These are phyloP conservation scores for Dipodascopsis uninucleata DNA, from an alignment of 805 yeast genomes.

Conservation along the genomic window DNA sequence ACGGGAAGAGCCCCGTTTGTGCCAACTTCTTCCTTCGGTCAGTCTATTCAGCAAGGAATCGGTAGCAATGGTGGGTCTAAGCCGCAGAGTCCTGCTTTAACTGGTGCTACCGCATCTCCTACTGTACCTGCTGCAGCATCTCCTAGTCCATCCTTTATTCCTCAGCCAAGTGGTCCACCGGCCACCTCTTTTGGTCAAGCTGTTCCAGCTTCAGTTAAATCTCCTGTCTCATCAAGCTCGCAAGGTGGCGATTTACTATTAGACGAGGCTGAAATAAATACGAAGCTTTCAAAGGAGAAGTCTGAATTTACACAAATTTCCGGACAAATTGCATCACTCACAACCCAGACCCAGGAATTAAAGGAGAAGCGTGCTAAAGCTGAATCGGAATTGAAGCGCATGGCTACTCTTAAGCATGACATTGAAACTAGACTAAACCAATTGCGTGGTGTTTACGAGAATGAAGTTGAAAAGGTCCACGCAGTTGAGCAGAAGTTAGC, in stretches of 20 bases:
- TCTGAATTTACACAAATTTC: slow-evolving; percentile 83
- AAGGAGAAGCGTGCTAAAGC: slow-evolving; percentile 71
- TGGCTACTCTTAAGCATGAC: slow-evolving; percentile 62
- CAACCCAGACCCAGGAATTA: slow-evolving; percentile 66
- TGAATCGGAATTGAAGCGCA: slow-evolving; percentile 68
- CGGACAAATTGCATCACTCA: slow-evolving; percentile 75
- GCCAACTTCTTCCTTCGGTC: slow-evolving; percentile 86
- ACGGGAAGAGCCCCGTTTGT: slow-evolving; percentile 47
- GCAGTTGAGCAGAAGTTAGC: slow-evolving; percentile 62
- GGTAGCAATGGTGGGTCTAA: slow-evolving; percentile 27
- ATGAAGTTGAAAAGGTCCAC: slow-evolving; percentile 71
- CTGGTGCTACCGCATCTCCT: slow-evolving; percentile 1
- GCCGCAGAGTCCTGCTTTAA: slow-evolving; percentile 2
- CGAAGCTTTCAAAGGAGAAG: slow-evolving; percentile 71
- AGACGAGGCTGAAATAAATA: slow-evolving; percentile 49
- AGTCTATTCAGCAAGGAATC: slow-evolving; percentile 47
- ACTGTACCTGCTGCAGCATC: slow-evolving; percentile 12
- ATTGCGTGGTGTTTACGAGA: slow-evolving; percentile 68
- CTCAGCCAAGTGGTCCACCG: slow-evolving; percentile 19
- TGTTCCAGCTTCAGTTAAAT: slow-evolving; percentile 1
- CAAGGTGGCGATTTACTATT: slow-evolving; percentile 1
- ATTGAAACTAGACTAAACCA: slow-evolving; percentile 67
- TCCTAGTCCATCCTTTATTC: slow-evolving; percentile 6
- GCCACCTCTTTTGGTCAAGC: slow-evolving; percentile 17
- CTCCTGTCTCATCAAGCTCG: neutral